Percentiles rank a stretch among this genome's conserved stretches.
phyloP scores from a whole-genome alignment of 1,284 basidiomycete genomes.

The Malassezia arunalokei region DNA sequence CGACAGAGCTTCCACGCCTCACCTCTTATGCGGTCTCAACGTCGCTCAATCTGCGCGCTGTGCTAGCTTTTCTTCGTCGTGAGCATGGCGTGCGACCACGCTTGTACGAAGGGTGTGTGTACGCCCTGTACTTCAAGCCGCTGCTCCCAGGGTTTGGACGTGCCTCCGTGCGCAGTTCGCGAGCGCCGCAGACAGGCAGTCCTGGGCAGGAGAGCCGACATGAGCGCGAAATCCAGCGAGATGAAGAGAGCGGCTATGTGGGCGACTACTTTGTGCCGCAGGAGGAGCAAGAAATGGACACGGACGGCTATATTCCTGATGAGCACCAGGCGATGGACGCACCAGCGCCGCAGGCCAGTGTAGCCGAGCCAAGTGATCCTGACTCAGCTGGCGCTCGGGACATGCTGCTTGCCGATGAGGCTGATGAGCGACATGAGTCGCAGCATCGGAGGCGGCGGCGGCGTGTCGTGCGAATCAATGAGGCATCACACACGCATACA shows the following conservation, averaged over 20 bases:
- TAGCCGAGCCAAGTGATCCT: neutral
- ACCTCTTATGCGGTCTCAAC: slow-evolving; percentile 69
- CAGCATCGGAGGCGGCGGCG: slow-evolving; percentile 18
- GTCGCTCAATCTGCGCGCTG: slow-evolving; percentile 48
- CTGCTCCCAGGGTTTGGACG: slow-evolving; percentile 79
- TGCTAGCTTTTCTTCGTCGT: slow-evolving; percentile 61
- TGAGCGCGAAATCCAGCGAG: slow-evolving; percentile 60
- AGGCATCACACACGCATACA: slow-evolving; percentile 45
- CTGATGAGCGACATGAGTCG: slow-evolving; percentile 17
- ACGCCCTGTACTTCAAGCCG: slow-evolving; percentile 82
- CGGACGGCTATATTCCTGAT: slow-evolving; percentile 40
- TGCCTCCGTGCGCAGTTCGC: slow-evolving; percentile 71
- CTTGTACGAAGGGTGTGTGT: slow-evolving; percentile 83
- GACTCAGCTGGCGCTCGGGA: slow-evolving; percentile 6
- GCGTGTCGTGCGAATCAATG: slow-evolving; percentile 31
- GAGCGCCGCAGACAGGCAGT: slow-evolving; percentile 51
- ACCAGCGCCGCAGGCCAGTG: neutral
- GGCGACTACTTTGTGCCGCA: slow-evolving; percentile 49
- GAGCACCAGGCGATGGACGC: slow-evolving; percentile 17
- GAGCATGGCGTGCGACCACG: slow-evolving; percentile 83
- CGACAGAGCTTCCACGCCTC: slow-evolving; percentile 36
- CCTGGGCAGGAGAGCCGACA: slow-evolving; percentile 56
- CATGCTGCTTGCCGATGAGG: slow-evolving; percentile 9
- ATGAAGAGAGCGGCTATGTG: slow-evolving; percentile 78
- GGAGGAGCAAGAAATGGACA: slow-evolving; percentile 37